Percentiles rank a stretch among this genome's conserved stretches.
These are phyloP conservation scores for Hsuehochloa calcarea DNA, from an alignment of 176 grass and related monocot genomes.

Conservation along the genomic window DNA sequence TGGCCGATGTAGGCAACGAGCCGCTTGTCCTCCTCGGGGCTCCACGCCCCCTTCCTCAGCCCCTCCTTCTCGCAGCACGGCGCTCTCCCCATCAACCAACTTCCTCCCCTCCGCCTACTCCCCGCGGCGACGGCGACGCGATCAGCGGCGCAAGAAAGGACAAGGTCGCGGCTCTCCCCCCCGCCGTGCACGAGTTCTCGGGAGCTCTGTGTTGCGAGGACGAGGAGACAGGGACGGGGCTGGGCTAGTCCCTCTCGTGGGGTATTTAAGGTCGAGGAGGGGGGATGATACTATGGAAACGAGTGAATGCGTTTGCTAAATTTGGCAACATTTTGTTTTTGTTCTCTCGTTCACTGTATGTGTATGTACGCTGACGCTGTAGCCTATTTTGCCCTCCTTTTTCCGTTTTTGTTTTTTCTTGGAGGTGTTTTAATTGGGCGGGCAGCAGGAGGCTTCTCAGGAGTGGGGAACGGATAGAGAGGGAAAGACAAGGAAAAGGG, in stretches of 20 bases:
- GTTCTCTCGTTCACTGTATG: too few species aligned
- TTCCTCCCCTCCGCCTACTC: background rate
- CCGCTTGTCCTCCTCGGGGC: slow-evolving; percentile 52
- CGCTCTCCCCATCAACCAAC: slow-evolving; percentile 44
- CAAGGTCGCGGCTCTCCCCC: background rate
- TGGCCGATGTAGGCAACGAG: slow-evolving; percentile 42
- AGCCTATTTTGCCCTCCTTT: too few species aligned
- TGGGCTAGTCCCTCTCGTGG: background rate
- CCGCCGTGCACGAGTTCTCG: too few species aligned
- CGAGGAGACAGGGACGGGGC: background rate
- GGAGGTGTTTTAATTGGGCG: background rate
- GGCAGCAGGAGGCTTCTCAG: background rate
- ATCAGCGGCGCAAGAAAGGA: background rate
- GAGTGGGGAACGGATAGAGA: background rate
- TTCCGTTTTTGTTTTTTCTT: background rate
- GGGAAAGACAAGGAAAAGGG: too few species aligned
- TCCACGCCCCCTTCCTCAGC: slow-evolving; percentile 52
- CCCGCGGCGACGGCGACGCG: background rate
- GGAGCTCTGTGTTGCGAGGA: too few species aligned
- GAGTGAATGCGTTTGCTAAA: background rate
- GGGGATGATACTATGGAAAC: background rate
- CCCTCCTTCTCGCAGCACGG: slow-evolving; percentile 68
- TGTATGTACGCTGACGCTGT: too few species aligned
- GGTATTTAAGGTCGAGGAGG: slow-evolving; percentile 28
- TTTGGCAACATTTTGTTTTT: background rate